phyloP scores from a whole-genome alignment of 305 asterid genomes.

The Ajuga reptans region DNA sequence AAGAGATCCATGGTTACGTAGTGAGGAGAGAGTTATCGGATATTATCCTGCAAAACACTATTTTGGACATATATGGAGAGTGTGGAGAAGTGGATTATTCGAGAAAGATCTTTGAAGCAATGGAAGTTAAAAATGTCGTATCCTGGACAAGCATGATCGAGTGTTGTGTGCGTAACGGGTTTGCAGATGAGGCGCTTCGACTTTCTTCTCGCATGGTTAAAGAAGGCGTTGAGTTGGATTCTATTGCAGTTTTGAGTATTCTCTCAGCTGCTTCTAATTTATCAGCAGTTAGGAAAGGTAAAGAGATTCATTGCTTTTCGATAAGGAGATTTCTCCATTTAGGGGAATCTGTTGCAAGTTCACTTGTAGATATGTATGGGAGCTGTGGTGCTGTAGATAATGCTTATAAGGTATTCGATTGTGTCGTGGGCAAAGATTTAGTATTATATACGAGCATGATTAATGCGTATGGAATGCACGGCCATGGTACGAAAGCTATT shows the following conservation, averaged over 20 bases:
- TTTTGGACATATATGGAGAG: conserved; percentile 58
- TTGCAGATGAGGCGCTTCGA: conserved; percentile 56
- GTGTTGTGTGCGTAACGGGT: conserved; percentile 57
- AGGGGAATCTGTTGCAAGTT: conserved; percentile 50
- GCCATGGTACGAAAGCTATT: conserved; percentile 50
- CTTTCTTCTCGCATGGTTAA: conserved; percentile 47
- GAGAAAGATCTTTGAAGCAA: conserved; percentile 30
- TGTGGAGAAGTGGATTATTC: conserved; percentile 55
- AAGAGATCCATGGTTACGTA: conserved; percentile 57
- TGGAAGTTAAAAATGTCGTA: conserved; percentile 44
- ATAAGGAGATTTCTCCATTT: conserved; percentile 45
- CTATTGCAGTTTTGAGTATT: conserved; percentile 42
- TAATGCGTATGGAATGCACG: conserved; percentile 75
- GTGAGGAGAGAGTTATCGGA: conserved; percentile 47
- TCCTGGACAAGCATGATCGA: conserved; percentile 79
- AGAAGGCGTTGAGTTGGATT: conserved; percentile 52
- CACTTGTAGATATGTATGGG: conserved; percentile 72
- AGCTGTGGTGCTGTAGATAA: conserved; percentile 61
- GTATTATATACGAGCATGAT: conserved; percentile 76
- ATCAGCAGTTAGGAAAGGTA: conserved; percentile 61
- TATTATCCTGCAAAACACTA: conserved; percentile 41
- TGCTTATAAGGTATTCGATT: conserved; percentile 46
- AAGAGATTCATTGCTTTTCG: conserved; percentile 65
- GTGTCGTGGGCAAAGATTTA: conserved; percentile 34
- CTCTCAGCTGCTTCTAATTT: conserved; percentile 56